A percentile compares a stretch with the other conserved stretches of the same genome.
Conservation (phyloP, 371 early-diverging fungal species). For the Mycotypha africana region DNA sequence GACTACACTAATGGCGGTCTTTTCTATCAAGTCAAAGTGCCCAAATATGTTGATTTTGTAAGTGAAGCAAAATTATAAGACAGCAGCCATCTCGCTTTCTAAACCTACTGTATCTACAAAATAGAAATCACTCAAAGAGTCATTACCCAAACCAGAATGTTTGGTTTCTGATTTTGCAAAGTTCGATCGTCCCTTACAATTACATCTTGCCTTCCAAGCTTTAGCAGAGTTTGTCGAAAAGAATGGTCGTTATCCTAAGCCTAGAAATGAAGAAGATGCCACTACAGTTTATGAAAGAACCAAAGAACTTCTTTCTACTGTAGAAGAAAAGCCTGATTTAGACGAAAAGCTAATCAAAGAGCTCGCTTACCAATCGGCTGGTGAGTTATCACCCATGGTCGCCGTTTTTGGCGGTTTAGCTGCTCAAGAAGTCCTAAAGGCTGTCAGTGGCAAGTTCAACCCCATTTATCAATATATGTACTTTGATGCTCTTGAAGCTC, state of each 20-base stretch:
- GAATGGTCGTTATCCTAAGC: slow-evolving; percentile 48
- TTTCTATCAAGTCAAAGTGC: slow-evolving; percentile 94
- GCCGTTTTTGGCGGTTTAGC: slow-evolving; percentile 98
- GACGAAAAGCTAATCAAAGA: slow-evolving; percentile 85
- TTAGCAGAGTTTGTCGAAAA: slow-evolving; percentile 69
- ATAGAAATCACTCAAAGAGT: slow-evolving; percentile 68
- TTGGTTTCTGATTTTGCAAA: slow-evolving; percentile 95
- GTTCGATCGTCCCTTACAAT: slow-evolving; percentile 90
- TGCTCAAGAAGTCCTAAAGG: slow-evolving; percentile 99
- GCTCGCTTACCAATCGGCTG: slow-evolving; percentile 82
- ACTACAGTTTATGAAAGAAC: slow-evolving; percentile 53
- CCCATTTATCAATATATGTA: slow-evolving; percentile 97
- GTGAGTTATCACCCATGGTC: slow-evolving; percentile 95
- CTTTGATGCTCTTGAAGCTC: slow-evolving; percentile 96
- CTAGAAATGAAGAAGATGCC: slow-evolving; percentile 65
- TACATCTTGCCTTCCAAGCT: slow-evolving; percentile 93
- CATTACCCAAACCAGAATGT: slow-evolving; percentile 80
- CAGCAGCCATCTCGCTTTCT: not conserved
- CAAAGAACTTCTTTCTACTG: slow-evolving; percentile 43
- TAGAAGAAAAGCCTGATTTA: slow-evolving; percentile 66
- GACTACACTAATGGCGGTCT: slow-evolving; percentile 81
- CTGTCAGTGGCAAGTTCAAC: slow-evolving; percentile 91
- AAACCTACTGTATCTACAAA: not conserved
- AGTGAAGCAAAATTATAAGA: slow-evolving; percentile 13
- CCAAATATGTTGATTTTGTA: slow-evolving; percentile 78